These are phyloP conservation scores for Tricholoma flavovirens DNA, from an alignment of 768 basidiomycete genomes.

Conservation along the genomic window DNA sequence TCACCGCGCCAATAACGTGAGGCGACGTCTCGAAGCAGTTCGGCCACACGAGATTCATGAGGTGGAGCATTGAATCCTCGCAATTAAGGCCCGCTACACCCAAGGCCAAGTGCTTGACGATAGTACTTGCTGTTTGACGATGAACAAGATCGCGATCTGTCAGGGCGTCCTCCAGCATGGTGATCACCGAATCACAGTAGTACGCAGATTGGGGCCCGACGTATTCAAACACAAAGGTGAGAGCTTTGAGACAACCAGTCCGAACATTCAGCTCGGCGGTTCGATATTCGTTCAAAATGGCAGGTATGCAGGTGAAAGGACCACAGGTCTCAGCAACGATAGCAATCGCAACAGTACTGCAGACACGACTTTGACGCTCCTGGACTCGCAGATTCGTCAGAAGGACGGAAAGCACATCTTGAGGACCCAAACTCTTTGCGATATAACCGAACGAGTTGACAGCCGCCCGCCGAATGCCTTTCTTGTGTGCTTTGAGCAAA, in stretches of 20 bases:
- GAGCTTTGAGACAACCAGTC: slow-evolving; percentile 96
- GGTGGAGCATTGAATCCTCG: slow-evolving; percentile 95
- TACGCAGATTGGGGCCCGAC: slow-evolving; percentile 95
- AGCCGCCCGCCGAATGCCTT: slow-evolving; percentile 96
- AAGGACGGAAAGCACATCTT: slow-evolving; percentile 93
- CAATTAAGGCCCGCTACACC: slow-evolving; percentile 96
- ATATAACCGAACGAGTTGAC: slow-evolving; percentile 99
- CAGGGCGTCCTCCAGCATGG: slow-evolving; percentile 96
- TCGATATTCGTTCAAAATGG: slow-evolving; percentile 97
- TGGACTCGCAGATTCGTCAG: slow-evolving; percentile 96
- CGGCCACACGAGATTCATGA: slow-evolving; percentile 99
- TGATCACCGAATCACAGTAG: slow-evolving; percentile 95
- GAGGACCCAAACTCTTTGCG: slow-evolving; percentile 97
- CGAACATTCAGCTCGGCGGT: slow-evolving; percentile 98
- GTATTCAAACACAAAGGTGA: slow-evolving; percentile 99
- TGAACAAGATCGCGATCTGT: slow-evolving; percentile 98
- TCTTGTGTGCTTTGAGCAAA: slow-evolving; percentile 97
- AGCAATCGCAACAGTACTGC: slow-evolving; percentile 96
- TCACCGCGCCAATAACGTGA: slow-evolving; percentile 95
- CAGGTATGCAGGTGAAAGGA: slow-evolving; percentile 97
- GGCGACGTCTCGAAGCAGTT: slow-evolving; percentile 98
- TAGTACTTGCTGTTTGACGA: slow-evolving; percentile 95
- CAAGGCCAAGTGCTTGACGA: slow-evolving; percentile 95
- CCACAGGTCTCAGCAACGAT: slow-evolving; percentile 94
- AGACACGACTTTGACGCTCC: slow-evolving; percentile 98